A percentile compares a stretch with the other conserved stretches of the same genome.
Conservation (phyloP, 179 eudicot genomes). For the Camellia oleifera region DNA sequence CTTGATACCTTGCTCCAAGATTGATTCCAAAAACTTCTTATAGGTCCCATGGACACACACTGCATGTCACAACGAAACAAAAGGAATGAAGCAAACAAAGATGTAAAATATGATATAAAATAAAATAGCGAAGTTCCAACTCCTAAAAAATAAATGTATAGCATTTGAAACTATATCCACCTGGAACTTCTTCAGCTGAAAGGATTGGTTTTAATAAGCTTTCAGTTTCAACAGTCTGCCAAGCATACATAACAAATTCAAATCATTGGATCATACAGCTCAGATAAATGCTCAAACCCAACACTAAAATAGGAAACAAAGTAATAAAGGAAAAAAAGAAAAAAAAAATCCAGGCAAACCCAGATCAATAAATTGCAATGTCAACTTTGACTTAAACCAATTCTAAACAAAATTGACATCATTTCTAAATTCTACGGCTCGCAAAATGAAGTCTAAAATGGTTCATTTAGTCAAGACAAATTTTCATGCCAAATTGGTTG, state of each 20-base stretch:
- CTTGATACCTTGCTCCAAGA: conserved; percentile 77
- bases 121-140: neutral
- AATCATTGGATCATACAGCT: neutral
- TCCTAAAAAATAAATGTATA: neutral
- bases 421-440: too few species aligned
- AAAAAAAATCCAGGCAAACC: neutral
- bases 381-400: too few species aligned
- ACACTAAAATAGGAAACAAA: neutral
- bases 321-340: neutral
- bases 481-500: too few species aligned
- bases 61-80: conserved; percentile 23
- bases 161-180: conserved; percentile 29
- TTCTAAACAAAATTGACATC: too few species aligned
- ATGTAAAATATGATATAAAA: neutral
- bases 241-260: conserved; percentile 9
- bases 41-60: conserved; percentile 97
- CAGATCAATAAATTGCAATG: too few species aligned
- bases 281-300: neutral
- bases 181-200: conserved; percentile 81
- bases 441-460: too few species aligned
- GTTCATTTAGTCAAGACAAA: too few species aligned
- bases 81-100: conserved; percentile 2
- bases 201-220: conserved; percentile 76
- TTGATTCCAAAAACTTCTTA: conserved; percentile 59
- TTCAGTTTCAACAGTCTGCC: conserved; percentile 76